A percentile compares a stretch with the other conserved stretches of the same genome.
Conservation (phyloP, 805 yeast species). For the Metschnikowia anglica region DNA sequence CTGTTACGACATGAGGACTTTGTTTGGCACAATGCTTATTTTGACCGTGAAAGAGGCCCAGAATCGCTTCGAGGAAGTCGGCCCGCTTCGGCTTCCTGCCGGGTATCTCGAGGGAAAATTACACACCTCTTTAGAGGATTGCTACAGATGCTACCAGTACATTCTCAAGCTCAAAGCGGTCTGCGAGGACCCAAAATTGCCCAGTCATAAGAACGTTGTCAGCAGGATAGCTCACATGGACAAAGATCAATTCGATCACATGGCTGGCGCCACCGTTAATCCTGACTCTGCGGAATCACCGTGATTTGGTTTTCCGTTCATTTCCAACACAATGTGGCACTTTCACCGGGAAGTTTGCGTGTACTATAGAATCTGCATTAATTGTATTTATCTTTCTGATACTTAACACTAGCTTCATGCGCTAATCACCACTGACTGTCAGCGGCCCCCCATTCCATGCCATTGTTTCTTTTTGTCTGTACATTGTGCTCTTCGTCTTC, state of each 20-base stretch:
- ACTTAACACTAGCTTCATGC: too few species aligned
- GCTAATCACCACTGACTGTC: too few species aligned
- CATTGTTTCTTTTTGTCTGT: too few species aligned
- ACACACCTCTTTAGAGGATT: constrained; percentile 8
- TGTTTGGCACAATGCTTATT: constrained; percentile 30
- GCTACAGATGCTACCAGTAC: constrained; percentile 19
- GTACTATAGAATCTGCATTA: too few species aligned
- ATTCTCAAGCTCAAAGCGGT: constrained; percentile 16
- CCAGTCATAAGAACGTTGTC: constrained; percentile 19
- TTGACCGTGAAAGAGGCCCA: constrained; percentile 20
- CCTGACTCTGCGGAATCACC: not conserved
- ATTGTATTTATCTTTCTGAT: not conserved
- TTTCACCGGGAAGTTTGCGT: too few species aligned
- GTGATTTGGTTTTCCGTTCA: not conserved
- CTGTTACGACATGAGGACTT: constrained; percentile 32
- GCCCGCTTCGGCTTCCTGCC: constrained; percentile 12
- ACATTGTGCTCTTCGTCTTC: too few species aligned
- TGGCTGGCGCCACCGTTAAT: constrained; percentile 1
- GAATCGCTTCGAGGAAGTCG: constrained; percentile 13
- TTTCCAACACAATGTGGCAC: too few species aligned
- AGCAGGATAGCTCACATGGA: constrained; percentile 13
- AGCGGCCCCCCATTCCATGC: too few species aligned
- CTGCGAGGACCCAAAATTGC: constrained; percentile 21
- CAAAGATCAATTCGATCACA: constrained; percentile 11
- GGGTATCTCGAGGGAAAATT: constrained; percentile 12